These are phyloP conservation scores for Verticillium nonalfalfae DNA, from an alignment of 2,329 filamentous ascomycete species.

Conservation along the genomic window DNA sequence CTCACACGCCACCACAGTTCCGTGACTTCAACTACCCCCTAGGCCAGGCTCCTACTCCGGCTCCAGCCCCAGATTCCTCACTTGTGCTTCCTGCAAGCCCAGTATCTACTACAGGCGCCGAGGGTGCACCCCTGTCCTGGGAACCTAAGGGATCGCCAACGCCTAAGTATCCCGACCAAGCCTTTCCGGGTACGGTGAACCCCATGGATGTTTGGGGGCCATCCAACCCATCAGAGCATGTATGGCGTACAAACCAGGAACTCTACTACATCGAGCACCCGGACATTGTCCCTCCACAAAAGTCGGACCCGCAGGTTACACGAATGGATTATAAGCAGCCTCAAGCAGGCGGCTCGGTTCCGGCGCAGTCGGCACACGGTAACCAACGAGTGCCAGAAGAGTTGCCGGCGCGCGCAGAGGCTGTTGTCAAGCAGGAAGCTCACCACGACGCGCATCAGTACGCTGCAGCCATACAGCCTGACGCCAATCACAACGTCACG, in stretches of 20 bases:
- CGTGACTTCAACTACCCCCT: neutral
- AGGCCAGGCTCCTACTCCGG: neutral
- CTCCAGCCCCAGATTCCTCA: neutral
- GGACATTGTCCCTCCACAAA: slow-evolving; percentile 22
- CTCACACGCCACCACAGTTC: neutral
- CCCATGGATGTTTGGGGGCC: slow-evolving; percentile 48
- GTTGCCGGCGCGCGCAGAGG: neutral
- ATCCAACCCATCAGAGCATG: slow-evolving; percentile 25
- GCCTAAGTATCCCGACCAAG: slow-evolving; percentile 18
- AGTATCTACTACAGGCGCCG: neutral
- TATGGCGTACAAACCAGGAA: slow-evolving; percentile 24
- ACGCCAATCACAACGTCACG: neutral
- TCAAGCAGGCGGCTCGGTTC: neutral
- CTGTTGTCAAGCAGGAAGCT: neutral
- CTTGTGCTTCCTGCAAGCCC: neutral
- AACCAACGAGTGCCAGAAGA: neutral
- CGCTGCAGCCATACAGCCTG: neutral
- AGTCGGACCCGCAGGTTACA: slow-evolving; percentile 20
- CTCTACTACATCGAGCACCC: slow-evolving; percentile 23
- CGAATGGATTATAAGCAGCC: neutral
- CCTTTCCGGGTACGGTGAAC: slow-evolving; percentile 42
- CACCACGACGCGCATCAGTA: neutral
- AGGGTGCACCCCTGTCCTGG: neutral
- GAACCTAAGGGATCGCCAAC: neutral
- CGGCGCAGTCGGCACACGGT: neutral